Evolutionary conservation across 768 basidiomycete species (phyloP).

Genomic region (Macrolepiota albuminosa): DNA sequence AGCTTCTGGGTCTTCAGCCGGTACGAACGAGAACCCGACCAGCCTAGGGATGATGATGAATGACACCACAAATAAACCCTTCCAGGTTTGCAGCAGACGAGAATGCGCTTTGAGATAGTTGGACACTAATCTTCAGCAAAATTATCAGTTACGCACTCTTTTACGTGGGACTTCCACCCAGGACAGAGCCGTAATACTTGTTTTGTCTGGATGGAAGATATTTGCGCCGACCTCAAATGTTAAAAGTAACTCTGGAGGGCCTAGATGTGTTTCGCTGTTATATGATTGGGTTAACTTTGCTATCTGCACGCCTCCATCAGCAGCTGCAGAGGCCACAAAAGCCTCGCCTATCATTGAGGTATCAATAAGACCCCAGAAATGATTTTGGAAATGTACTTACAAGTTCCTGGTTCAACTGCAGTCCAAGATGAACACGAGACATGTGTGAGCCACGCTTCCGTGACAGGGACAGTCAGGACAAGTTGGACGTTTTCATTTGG

Average conservation of each 20-base stretch:
- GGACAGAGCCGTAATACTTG: conserved; percentile 45
- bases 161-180: conserved; percentile 45
- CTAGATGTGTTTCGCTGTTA: not conserved
- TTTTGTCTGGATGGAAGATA: conserved; percentile 33
- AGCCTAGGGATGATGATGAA: conserved; percentile 23
- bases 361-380: not conserved
- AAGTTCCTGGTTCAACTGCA: conserved; percentile 26
- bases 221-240: conserved; percentile 23
- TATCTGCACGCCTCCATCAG: conserved; percentile 56
- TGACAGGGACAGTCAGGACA: conserved; percentile 36
- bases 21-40: conserved; percentile 49
- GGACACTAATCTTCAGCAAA: not conserved
- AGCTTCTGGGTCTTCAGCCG: conserved; percentile 40
- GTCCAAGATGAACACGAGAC: conserved; percentile 59
- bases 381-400: conserved; percentile 31
- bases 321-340: conserved; percentile 50
- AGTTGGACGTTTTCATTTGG: conserved; percentile 22
- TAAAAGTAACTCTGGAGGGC: conserved; percentile 11
- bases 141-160: conserved; percentile 28
- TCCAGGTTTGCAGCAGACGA: conserved; percentile 60
- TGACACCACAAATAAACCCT: conserved; percentile 52
- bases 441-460: conserved; percentile 61
- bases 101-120: conserved; percentile 39
- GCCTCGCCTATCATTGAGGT: conserved; percentile 42
- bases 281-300: conserved; percentile 46